Evolutionary conservation across 306 rosid species (phyloP).

Genomic region (Geum urbanum): DNA sequence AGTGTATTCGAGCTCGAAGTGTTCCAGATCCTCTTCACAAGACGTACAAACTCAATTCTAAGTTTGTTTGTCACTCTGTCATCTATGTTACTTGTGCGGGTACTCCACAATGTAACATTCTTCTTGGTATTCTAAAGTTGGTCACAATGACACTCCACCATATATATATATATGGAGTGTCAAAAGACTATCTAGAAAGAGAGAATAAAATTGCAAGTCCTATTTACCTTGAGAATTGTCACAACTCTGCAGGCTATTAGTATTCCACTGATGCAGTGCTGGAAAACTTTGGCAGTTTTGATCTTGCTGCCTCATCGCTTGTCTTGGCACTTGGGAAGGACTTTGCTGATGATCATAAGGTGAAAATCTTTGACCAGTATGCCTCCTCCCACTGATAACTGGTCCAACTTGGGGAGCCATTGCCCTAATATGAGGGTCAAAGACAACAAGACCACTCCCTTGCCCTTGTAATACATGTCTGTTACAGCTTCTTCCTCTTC

Average conservation of each 20-base stretch:
- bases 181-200: not conserved
- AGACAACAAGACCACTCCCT: not conserved
- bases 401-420: not conserved
- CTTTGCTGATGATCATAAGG: not conserved
- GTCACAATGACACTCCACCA: not conserved
- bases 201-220: not conserved
- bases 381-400: not conserved
- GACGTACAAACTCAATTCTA: no score
- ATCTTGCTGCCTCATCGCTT: slow-evolving; percentile 1
- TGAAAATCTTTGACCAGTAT: not conserved
- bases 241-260: not conserved
- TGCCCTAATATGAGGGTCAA: not conserved
- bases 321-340: not conserved
- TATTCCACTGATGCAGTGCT: not conserved
- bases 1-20: no score
- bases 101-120: not conserved
- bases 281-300: slow-evolving; percentile 4
- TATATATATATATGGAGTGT: not conserved
- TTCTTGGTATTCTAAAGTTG: not conserved
- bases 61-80: no score
- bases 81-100: no score
- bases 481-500: not conserved
- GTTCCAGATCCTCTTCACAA: no score
- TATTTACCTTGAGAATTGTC: slow-evolving; percentile 8
- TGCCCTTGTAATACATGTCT: not conserved